Evolutionary conservation across 192 early-diverging fungal genomes (phyloP).

Genomic region (Rhizophagus prolifer): DNA sequence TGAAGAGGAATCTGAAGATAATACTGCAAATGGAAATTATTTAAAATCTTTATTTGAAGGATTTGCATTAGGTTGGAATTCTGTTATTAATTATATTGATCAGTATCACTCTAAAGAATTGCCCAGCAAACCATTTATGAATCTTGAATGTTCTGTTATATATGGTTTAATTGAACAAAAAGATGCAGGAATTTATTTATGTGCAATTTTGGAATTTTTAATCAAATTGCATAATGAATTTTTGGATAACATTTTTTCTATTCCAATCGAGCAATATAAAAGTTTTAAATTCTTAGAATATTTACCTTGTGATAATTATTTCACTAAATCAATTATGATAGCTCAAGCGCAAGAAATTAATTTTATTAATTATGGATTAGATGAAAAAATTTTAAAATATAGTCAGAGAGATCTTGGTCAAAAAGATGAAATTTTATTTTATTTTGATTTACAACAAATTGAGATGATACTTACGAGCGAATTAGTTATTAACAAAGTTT

Average conservation of each 20-base stretch:
- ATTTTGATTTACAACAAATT: constrained; percentile 23
- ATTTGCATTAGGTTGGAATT: too few relatives aligned
- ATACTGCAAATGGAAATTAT: too few relatives aligned
- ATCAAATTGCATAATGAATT: background rate
- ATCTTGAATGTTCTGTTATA: background rate
- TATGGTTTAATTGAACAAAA: background rate
- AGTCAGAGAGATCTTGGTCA: background rate
- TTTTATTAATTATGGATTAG: constrained; percentile 21
- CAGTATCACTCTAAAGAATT: background rate
- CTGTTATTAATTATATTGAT: too few relatives aligned
- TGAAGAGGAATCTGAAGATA: too few relatives aligned
- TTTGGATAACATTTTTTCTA: background rate
- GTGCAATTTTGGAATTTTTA: background rate
- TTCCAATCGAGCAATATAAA: background rate
- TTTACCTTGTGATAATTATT: background rate
- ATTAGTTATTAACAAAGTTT: constrained; percentile 15
- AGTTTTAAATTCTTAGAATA: too few relatives aligned
- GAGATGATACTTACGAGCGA: background rate
- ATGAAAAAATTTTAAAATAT: constrained; percentile 14
- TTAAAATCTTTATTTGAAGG: too few relatives aligned
- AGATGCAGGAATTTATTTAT: background rate
- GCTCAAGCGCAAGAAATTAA: background rate
- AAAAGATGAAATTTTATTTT: background rate
- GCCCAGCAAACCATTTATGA: background rate
- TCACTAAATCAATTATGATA: background rate